phyloP scores from a whole-genome alignment of 768 basidiomycete species.

The Boletellus sp. region DNA sequence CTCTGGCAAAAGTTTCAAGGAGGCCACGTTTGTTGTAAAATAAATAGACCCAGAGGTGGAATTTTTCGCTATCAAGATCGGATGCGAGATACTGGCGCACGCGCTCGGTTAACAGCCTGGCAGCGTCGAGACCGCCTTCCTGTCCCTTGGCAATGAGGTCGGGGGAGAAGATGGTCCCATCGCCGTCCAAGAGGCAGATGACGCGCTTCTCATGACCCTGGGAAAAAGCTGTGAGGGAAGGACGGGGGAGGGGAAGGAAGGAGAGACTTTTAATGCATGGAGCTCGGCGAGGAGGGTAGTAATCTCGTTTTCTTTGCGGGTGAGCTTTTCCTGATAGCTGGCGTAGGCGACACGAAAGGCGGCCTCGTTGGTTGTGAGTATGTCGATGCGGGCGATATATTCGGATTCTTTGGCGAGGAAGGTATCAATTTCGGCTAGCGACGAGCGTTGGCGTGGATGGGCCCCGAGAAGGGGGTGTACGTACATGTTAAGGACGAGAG shows the following conservation, averaged over 20 bases:
- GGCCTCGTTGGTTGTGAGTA: conserved; percentile 21
- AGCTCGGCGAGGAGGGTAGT: conserved; percentile 24
- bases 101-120: conserved; percentile 40
- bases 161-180: conserved; percentile 54
- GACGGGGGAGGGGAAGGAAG: not conserved
- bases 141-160: conserved; percentile 54
- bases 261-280: conserved; percentile 24
- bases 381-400: conserved; percentile 15
- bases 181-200: conserved; percentile 59
- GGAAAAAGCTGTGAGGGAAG: not conserved
- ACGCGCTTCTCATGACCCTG: conserved; percentile 34
- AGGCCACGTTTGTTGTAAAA: conserved; percentile 64
- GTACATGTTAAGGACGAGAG: conserved; percentile 10
- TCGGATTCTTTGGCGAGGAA: conserved; percentile 23
- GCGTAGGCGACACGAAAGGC: conserved; percentile 29
- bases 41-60: conserved; percentile 57
- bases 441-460: not conserved
- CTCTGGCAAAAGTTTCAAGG: conserved; percentile 43
- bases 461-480: not conserved
- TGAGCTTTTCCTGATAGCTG: conserved; percentile 18
- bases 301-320: conserved; percentile 12
- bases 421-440: conserved; percentile 30
- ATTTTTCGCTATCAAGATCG: conserved; percentile 26
- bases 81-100: conserved; percentile 24
- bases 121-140: conserved; percentile 55